Evolutionary conservation across 805 yeast species (phyloP).

Genomic region (Candida khao-thaluensis): DNA sequence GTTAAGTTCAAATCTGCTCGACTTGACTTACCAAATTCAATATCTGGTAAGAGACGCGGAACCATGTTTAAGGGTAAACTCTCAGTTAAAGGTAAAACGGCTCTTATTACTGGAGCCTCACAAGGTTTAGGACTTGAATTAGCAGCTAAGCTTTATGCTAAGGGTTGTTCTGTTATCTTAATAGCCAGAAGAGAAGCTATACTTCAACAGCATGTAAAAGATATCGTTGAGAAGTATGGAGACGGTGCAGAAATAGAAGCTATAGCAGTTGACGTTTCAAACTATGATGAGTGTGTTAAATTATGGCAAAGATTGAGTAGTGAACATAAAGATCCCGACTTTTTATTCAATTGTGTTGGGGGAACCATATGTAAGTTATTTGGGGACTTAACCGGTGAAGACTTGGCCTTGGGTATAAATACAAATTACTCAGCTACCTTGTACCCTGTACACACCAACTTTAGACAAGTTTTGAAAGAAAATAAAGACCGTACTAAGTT

Average conservation of each 20-base stretch:
- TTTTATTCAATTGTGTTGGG: conserved; percentile 85
- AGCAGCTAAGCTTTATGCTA: conserved; percentile 54
- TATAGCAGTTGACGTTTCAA: conserved; percentile 63
- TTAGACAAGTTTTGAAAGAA: conserved; percentile 36
- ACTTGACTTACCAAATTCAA: conserved; percentile 91
- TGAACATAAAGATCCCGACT: conserved; percentile 56
- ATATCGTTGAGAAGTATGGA: conserved; percentile 34
- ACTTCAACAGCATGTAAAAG: conserved; percentile 47
- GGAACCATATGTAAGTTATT: conserved; percentile 77
- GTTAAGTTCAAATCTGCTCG: conserved; percentile 90
- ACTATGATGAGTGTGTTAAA: conserved; percentile 47
- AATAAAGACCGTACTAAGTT: conserved; percentile 10
- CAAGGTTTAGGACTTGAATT: conserved; percentile 89
- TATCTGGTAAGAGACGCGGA: conserved; percentile 6
- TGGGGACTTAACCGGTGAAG: conserved; percentile 57
- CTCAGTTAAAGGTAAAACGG: conserved; percentile 48
- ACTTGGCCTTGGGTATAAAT: conserved; percentile 59
- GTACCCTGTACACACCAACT: conserved; percentile 64
- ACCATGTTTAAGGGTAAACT: conserved; percentile 12
- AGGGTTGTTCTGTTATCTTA: conserved; percentile 64
- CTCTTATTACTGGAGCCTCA: conserved; percentile 87
- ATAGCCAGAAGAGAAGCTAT: conserved; percentile 75
- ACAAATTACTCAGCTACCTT: conserved; percentile 74
- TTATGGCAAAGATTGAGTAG: conserved; percentile 38
- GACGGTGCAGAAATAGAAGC: conserved; percentile 28